Conservation (phyloP, 2,329 filamentous ascomycete species). For the Fusarium gaditjirri region DNA sequence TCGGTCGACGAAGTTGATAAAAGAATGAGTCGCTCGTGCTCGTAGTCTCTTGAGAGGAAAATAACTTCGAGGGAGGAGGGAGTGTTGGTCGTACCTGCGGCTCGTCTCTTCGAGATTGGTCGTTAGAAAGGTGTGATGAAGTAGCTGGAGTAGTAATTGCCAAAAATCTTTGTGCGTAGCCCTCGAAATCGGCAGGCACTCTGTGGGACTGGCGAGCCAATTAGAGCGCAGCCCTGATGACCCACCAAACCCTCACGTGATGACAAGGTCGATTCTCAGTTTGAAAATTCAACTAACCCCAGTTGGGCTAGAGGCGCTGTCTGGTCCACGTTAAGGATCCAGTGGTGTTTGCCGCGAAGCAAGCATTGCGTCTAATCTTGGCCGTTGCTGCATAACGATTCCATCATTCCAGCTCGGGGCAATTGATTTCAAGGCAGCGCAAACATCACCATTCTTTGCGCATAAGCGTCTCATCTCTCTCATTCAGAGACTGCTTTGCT, state of each 20-base stretch:
- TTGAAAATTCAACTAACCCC: background rate
- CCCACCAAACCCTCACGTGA: constrained; percentile 44
- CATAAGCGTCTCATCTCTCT: constrained; percentile 22
- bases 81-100: constrained; percentile 53
- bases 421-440: constrained; percentile 25
- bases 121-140: constrained; percentile 49
- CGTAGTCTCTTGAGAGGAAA: constrained; percentile 32
- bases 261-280: constrained; percentile 1
- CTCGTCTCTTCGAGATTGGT: constrained; percentile 54
- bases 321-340: background rate
- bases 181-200: constrained; percentile 48
- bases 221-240: constrained; percentile 33
- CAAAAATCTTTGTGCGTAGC: constrained; percentile 58
- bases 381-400: constrained; percentile 39
- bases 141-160: background rate
- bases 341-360: constrained; percentile 36
- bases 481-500: constrained; percentile 12
- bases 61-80: constrained; percentile 35
- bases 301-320: background rate
- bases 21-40: constrained; percentile 35
- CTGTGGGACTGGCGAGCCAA: constrained; percentile 50
- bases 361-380: constrained; percentile 30
- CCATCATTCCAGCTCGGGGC: constrained; percentile 37
- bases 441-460: constrained; percentile 31
- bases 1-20: constrained; percentile 32